Base-by-base conservation (phyloP, 1,284 basidiomycete species). In the Papiliotrema fonsecae region DNA sequence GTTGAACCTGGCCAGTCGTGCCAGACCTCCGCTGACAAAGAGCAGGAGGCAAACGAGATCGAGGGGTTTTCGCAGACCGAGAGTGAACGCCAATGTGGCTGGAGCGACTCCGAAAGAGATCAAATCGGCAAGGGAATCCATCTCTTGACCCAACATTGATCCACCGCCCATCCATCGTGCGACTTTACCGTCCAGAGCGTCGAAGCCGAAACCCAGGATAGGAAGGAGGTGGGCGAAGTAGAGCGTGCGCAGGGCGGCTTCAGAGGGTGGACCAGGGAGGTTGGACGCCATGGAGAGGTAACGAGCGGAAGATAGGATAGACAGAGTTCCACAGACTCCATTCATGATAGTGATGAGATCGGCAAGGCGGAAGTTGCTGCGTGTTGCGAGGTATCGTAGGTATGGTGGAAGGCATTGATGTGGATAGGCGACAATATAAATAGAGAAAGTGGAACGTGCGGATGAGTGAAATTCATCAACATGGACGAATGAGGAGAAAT, bases 281-380 rank as follows among this genome's bases (percentile, higher is more conserved):
- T 98, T 89, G 57, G 85, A 83, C 25, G 87, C 87, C 47, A 88
- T 65, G 56, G 94, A 79, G 75, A 94, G 94, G 52, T 85, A 84
- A 34, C 87, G 90, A 7, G 89, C 93, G 31, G 87, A 92, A 72
- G 94, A 94, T 58, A 99, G 80, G 61, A 73, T 73, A 35, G 93
- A 97, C 62, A 97, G 86, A 14, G 89, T 89, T 51, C 96, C 96
- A 75, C 96, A 99, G 70, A 98, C 88, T 35, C 96, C 96, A 70
- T 99, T 99, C 86, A 96, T 94, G 58, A 99, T 90, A n/a, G 94
- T 99, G 65, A 99, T 91, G 39, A 96, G 81, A 76, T 99, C 94
- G 61, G 94, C 94, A 30, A 98, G 82, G 51, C 93, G 90, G 72
- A 99, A 98, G 75, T 97, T 98, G 62, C 94, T 96, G 64, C 30